Conservation (phyloP, 768 basidiomycete genomes). For the Hygrocybe punicea region DNA sequence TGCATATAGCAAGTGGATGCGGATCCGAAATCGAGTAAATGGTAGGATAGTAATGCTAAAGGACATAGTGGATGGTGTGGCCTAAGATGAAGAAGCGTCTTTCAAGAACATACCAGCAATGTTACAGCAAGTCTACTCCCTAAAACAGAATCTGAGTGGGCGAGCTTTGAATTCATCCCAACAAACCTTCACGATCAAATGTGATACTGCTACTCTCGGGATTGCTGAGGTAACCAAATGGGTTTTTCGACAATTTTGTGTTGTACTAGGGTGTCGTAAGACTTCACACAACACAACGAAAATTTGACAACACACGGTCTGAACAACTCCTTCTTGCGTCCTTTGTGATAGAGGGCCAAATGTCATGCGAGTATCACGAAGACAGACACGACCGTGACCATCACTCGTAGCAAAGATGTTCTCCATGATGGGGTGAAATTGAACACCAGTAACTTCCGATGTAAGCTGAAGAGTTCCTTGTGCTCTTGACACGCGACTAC, state of each 20-base stretch:
- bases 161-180: not conserved
- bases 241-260: slow-evolving; percentile 43
- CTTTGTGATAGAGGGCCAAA: slow-evolving; percentile 53
- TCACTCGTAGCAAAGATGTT: slow-evolving; percentile 70
- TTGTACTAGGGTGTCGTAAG: slow-evolving; percentile 35
- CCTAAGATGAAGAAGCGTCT: not conserved
- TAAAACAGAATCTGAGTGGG: slow-evolving; percentile 22
- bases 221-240: slow-evolving; percentile 41
- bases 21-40: slow-evolving; percentile 67
- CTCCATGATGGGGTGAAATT: slow-evolving; percentile 65
- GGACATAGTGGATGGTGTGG: not conserved
- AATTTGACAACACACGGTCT: slow-evolving; percentile 38
- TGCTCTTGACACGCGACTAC: slow-evolving; percentile 30
- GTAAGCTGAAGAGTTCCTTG: slow-evolving; percentile 52
- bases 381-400: slow-evolving; percentile 52
- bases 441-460: slow-evolving; percentile 59
- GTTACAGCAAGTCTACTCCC: slow-evolving; percentile 64
- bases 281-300: not conserved
- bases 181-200: slow-evolving; percentile 66
- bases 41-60: slow-evolving; percentile 65
- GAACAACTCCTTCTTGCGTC: slow-evolving; percentile 53
- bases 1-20: slow-evolving; percentile 67
- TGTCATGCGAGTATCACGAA: slow-evolving; percentile 71
- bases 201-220: slow-evolving; percentile 67
- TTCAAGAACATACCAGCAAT: slow-evolving; percentile 52